Conservation (phyloP, 495 filamentous ascomycete species). For the Rhizodiscina lignyota region DNA sequence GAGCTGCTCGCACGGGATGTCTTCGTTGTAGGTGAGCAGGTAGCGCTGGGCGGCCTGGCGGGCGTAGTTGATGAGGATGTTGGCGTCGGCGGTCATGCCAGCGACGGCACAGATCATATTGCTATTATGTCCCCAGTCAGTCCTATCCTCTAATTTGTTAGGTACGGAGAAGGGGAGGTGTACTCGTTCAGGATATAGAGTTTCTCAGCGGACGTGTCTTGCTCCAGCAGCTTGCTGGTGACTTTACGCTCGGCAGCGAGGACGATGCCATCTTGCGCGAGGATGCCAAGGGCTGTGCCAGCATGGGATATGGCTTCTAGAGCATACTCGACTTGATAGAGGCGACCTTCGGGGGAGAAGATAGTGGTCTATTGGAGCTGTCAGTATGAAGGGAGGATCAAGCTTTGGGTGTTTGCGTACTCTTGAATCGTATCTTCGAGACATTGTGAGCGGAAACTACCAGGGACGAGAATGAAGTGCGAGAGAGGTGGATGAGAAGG, state of each 20-base stretch:
- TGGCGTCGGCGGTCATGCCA: constrained; percentile 97
- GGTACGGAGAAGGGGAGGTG: constrained; percentile 9
- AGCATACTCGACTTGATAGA: constrained; percentile 99
- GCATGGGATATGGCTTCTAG: constrained; percentile 97
- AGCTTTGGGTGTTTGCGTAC: constrained; percentile 32
- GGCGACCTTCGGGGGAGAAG: constrained; percentile 95
- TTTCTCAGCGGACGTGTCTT: constrained; percentile 99
- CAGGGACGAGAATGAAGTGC: neutral
- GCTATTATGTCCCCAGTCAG: no score
- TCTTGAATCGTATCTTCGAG: constrained; percentile 94
- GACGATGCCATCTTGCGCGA: constrained; percentile 96
- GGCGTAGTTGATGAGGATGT: constrained; percentile 99
- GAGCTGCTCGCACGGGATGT: constrained; percentile 98
- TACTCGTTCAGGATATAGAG: constrained; percentile 98
- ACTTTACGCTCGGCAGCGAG: constrained; percentile 98
- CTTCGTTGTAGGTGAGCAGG: constrained; percentile 97
- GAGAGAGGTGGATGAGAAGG: constrained; percentile 1
- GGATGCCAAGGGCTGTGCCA: constrained; percentile 87
- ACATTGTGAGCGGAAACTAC: constrained; percentile 44
- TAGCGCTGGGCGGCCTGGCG: constrained; percentile 91
- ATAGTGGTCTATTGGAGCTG: constrained; percentile 66
- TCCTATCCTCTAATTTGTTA: constrained; percentile 1
- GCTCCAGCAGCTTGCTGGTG: constrained; percentile 96
- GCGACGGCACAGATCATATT: constrained; percentile 99
- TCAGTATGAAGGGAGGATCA: constrained; percentile 1